Base-by-base conservation (phyloP, 768 basidiomycete species). In the Glaciozyma martinii region DNA sequence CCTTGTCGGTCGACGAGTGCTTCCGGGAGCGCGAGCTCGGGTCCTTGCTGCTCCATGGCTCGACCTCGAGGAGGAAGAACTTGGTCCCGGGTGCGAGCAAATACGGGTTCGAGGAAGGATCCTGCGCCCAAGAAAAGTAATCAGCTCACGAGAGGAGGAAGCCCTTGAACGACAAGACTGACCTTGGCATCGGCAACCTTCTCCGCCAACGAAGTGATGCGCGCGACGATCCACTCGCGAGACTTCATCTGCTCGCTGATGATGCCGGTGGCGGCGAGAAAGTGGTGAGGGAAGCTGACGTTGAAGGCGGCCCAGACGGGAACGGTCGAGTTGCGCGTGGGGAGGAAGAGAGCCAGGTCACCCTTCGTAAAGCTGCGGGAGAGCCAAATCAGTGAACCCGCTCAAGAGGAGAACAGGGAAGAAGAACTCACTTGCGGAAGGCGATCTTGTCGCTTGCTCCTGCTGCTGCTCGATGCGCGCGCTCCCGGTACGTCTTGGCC, bases 251-350 rank as follows among this genome's bases (percentile, higher is more conserved):
- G 89, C 72, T 95, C 92, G 27, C 85, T 88, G 54, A 97, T 80
- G 71, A 86, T 85, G 2, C 86, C 88, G 1, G 86, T 88, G 7
- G 90, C 88, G 75, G 90, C 85, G 43, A 99, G 82, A 79, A 99
- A 99, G 77, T 97, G 93, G 77, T 98, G 94, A 56, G 95, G 95
- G 78, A 93, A 94, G 16, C 89, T 91, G 13, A 97, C 88, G 77
- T 98, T 99, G 78, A 98, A 99, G 15, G 95, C 95, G 29, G 94
- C 95, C 94, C 95, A 99, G 1, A 90, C 89, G 75, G 89, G 90
- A 50, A 88, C 86, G 9, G 89, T 83, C 33, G 91, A 90, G 76
- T 97, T 97, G 55, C 93, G 81, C 0, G 95, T 99, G 3, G 95
- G 95, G 19, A 99, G 79, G 78, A 99, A 99, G 37, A 99, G 79